Percentiles rank a stretch among this genome's conserved stretches.
Conservation (phyloP, 2,329 filamentous ascomycete species). For the Diaporthe citriasiana region DNA sequence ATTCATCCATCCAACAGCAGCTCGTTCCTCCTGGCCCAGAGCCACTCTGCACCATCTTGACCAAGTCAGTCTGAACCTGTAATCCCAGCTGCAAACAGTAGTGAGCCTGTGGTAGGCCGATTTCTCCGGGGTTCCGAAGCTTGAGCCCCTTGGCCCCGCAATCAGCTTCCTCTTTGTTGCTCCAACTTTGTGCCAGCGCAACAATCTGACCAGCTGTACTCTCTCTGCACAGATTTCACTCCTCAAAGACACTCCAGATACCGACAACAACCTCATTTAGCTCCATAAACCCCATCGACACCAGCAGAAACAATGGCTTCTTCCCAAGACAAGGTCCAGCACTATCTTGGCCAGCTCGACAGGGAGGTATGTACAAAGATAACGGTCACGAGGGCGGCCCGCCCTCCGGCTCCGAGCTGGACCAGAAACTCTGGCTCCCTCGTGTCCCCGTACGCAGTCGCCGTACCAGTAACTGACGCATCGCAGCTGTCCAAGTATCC, state of each 20-base stretch:
- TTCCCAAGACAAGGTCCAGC: conserved; percentile 81
- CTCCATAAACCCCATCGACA: conserved; percentile 32
- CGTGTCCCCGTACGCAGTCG: neutral
- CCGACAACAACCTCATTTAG: conserved; percentile 43
- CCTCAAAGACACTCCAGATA: conserved; percentile 35
- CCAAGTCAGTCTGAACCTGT: conserved; percentile 23
- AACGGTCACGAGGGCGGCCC: conserved; percentile 27
- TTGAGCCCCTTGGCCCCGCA: conserved; percentile 40
- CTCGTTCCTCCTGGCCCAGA: neutral
- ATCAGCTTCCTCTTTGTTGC: conserved; percentile 31
- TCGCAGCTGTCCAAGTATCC: conserved; percentile 87
- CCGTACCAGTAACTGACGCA: conserved; percentile 27
- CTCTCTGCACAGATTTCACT: conserved; percentile 28
- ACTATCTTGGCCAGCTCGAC: conserved; percentile 84
- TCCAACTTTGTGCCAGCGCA: conserved; percentile 32
- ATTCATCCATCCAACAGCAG: neutral
- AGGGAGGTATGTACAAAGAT: conserved; percentile 74
- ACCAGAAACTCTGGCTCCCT: conserved; percentile 16
- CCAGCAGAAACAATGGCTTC: conserved; percentile 72
- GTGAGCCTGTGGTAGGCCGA: conserved; percentile 9
- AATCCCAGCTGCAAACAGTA: conserved; percentile 20
- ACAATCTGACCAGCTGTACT: conserved; percentile 40
- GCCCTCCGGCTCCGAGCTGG: conserved; percentile 30
- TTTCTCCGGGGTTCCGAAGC: conserved; percentile 32
- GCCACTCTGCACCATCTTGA: neutral